phyloP scores from a whole-genome alignment of 352 stramenopile species.

The Globisporangium alternatum region DNA sequence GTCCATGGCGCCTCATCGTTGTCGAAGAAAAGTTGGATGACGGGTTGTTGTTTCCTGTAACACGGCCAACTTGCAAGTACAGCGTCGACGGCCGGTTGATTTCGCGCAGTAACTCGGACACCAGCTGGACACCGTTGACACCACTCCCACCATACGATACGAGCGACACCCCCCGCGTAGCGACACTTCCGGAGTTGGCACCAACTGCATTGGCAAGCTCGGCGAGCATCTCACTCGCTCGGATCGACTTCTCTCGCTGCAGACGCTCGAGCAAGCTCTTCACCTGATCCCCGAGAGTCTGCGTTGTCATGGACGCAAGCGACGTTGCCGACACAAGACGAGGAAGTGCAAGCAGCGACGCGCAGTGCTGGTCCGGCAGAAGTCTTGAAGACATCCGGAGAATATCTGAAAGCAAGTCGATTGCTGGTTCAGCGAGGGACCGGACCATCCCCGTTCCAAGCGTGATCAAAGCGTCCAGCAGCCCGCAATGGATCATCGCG shows the following conservation, averaged over 20 bases:
- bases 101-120: conserved; percentile 81
- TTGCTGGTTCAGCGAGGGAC: conserved; percentile 75
- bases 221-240: conserved; percentile 79
- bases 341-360: conserved; percentile 70
- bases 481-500: conserved; percentile 83
- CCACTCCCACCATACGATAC: conserved; percentile 80
- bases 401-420: conserved; percentile 81
- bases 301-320: conserved; percentile 64
- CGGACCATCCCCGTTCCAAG: conserved; percentile 71
- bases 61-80: conserved; percentile 24
- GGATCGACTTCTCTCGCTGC: conserved; percentile 84
- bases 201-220: conserved; percentile 79
- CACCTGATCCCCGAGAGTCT: conserved; percentile 62
- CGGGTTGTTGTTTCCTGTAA: neutral
- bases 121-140: conserved; percentile 86
- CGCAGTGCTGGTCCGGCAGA: conserved; percentile 84
- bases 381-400: conserved; percentile 79
- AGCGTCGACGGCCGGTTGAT: conserved; percentile 79
- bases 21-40: conserved; percentile 25
- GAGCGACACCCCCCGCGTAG: conserved; percentile 63
- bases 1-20: conserved; percentile 12
- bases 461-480: conserved; percentile 82
- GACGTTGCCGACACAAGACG: conserved; percentile 80
- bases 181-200: conserved; percentile 69
- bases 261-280: conserved; percentile 73